These are phyloP conservation scores for Rhizopogon vinicolor DNA, from an alignment of 768 basidiomycete genomes.

Conservation along the genomic window DNA sequence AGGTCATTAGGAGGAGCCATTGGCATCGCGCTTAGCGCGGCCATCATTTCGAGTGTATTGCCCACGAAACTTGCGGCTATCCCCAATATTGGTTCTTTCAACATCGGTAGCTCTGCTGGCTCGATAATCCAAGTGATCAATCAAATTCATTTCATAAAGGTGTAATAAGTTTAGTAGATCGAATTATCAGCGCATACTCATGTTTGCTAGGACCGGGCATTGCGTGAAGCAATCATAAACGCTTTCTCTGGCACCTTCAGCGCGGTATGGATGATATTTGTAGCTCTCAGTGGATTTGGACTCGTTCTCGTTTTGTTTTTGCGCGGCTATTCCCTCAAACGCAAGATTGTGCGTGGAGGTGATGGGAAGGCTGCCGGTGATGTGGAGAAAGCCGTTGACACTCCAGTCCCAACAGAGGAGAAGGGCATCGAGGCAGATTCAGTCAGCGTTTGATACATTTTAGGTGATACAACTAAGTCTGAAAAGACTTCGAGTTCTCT, in stretches of 20 bases:
- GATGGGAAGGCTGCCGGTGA: constrained; percentile 21
- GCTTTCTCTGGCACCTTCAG: constrained; percentile 62
- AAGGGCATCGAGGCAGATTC: background rate
- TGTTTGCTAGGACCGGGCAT: constrained; percentile 38
- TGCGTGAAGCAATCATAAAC: constrained; percentile 47
- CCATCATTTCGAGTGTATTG: constrained; percentile 58
- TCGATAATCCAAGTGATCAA: constrained; percentile 44
- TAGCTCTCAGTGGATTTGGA: constrained; percentile 49
- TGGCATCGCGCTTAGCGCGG: constrained; percentile 69
- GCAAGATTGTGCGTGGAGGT: constrained; percentile 38
- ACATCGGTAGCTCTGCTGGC: constrained; percentile 33
- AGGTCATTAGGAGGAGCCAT: constrained; percentile 75
- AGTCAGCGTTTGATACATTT: background rate
- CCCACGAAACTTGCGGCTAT: constrained; percentile 28
- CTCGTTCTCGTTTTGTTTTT: constrained; percentile 51
- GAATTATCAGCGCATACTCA: constrained; percentile 3
- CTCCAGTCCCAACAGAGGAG: background rate
- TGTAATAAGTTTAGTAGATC: constrained; percentile 9
- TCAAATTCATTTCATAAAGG: constrained; percentile 30
- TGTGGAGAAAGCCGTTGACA: constrained; percentile 11
- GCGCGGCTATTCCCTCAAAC: constrained; percentile 54
- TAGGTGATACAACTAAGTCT: too few species aligned
- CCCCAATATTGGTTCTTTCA: constrained; percentile 22
- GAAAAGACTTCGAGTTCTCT: too few species aligned
- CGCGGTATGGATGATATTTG: constrained; percentile 60